Conservation (phyloP, 2,329 filamentous ascomycete genomes). For the Dothistroma pini region DNA sequence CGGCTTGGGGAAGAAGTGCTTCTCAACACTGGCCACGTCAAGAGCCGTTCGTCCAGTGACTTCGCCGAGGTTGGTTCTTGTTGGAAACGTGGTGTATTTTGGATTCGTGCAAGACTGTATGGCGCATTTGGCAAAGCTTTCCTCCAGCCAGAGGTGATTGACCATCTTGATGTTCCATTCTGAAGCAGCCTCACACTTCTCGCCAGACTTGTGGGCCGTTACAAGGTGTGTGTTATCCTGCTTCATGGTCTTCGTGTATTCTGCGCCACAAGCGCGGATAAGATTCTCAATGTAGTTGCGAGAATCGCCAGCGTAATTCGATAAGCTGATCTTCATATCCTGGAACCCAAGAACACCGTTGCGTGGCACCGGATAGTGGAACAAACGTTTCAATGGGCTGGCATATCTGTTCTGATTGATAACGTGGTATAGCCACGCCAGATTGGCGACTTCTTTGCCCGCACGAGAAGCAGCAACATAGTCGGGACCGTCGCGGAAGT, state of each 20-base stretch:
- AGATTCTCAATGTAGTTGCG: slow-evolving; percentile 91
- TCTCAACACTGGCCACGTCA: slow-evolving; percentile 68
- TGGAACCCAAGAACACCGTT: slow-evolving; percentile 76
- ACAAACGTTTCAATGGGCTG: slow-evolving; percentile 72
- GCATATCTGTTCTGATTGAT: slow-evolving; percentile 89
- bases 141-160: slow-evolving; percentile 96
- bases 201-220: slow-evolving; percentile 81
- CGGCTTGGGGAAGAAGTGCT: slow-evolving; percentile 55
- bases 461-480: slow-evolving; percentile 73
- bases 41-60: slow-evolving; percentile 86
- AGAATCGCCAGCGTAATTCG: slow-evolving; percentile 94
- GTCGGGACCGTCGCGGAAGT: slow-evolving; percentile 75
- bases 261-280: slow-evolving; percentile 75
- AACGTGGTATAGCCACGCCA: slow-evolving; percentile 90
- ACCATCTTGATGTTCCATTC: slow-evolving; percentile 90
- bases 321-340: slow-evolving; percentile 75
- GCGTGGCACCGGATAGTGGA: slow-evolving; percentile 85
- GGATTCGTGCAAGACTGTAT: slow-evolving; percentile 67
- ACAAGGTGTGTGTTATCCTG: slow-evolving; percentile 94
- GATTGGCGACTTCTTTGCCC: slow-evolving; percentile 81
- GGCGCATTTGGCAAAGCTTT: slow-evolving; percentile 88
- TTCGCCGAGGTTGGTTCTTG: slow-evolving; percentile 85
- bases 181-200: slow-evolving; percentile 86
- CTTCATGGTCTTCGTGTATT: slow-evolving; percentile 93
- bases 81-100: slow-evolving; percentile 82